phyloP scores from a whole-genome alignment of 2,329 filamentous ascomycete species.

The Colletotrichum liriopes region DNA sequence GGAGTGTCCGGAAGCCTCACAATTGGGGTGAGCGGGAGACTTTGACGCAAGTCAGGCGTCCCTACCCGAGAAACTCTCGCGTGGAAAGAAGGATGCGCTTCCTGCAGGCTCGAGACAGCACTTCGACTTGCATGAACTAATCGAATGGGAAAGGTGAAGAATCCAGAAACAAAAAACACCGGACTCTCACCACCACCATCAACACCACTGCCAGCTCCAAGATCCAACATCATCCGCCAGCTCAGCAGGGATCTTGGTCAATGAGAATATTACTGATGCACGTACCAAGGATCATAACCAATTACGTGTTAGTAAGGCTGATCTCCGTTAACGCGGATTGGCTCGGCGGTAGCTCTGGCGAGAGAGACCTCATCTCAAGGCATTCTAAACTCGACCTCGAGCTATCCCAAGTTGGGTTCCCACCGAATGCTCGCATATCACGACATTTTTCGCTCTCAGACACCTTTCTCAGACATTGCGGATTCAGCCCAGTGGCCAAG shows the following conservation, averaged over 20 bases:
- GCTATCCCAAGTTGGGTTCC: not conserved
- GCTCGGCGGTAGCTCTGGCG: not conserved
- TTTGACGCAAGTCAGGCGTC: not conserved
- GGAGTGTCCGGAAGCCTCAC: not conserved
- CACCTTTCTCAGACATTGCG: not conserved
- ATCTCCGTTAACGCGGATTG: not conserved
- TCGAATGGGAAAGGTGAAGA: not conserved
- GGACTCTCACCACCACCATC: not conserved
- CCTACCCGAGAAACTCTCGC: not conserved
- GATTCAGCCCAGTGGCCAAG: constrained; percentile 8
- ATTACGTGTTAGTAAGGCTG: constrained; percentile 35
- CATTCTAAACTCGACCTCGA: not conserved
- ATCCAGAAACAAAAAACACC: not conserved
- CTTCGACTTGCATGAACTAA: constrained; percentile 1
- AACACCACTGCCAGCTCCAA: not conserved
- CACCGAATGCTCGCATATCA: not conserved
- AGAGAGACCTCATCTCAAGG: constrained; percentile 8
- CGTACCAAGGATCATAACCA: not conserved
- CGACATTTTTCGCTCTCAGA: not conserved
- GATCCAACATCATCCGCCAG: constrained; percentile 4
- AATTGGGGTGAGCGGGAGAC: not conserved
- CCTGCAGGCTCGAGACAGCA: not conserved
- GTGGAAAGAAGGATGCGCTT: not conserved
- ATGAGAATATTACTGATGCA: not conserved
- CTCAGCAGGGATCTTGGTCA: not conserved